phyloP scores from a whole-genome alignment of 331 rosid species.

The Arachis monticola region DNA sequence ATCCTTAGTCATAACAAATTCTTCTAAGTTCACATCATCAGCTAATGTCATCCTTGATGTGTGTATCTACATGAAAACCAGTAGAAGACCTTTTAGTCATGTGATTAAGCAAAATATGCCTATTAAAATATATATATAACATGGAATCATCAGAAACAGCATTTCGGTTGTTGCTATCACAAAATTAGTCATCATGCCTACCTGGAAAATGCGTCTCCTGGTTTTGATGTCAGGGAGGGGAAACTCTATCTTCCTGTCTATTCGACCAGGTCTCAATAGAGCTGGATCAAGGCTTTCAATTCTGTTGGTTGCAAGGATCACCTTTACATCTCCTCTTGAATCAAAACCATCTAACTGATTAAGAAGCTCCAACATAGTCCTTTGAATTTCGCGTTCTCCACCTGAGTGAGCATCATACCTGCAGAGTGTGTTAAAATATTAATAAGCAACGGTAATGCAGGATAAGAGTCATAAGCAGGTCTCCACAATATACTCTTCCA shows the following conservation, averaged over 20 bases:
- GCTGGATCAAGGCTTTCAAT: conserved; percentile 98
- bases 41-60: conserved; percentile 98
- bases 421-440: conserved; percentile 6
- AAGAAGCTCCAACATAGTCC: conserved; percentile 96
- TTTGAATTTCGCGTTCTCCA: conserved; percentile 97
- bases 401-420: conserved; percentile 99
- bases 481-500: background rate
- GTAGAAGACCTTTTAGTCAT: conserved; percentile 19
- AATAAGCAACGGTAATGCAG: conserved; percentile 6
- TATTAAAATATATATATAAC: conserved; percentile 16
- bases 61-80: conserved; percentile 71
- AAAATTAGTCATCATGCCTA: conserved; percentile 39
- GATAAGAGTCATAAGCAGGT: conserved; percentile 5
- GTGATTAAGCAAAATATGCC: conserved; percentile 10
- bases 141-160: background rate
- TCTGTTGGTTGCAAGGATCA: conserved; percentile 94
- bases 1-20: conserved; percentile 98
- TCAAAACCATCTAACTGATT: conserved; percentile 98
- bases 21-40: conserved; percentile 97
- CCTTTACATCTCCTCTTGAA: conserved; percentile 98
- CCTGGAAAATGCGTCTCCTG: conserved; percentile 99
- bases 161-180: conserved; percentile 8
- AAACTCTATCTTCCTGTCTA: conserved; percentile 95
- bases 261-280: conserved; percentile 94
- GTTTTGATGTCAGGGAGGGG: conserved; percentile 99